Base-by-base conservation (phyloP, 2,329 filamentous ascomycete species). In the Phaeosphaeriaceae sp. region DNA sequence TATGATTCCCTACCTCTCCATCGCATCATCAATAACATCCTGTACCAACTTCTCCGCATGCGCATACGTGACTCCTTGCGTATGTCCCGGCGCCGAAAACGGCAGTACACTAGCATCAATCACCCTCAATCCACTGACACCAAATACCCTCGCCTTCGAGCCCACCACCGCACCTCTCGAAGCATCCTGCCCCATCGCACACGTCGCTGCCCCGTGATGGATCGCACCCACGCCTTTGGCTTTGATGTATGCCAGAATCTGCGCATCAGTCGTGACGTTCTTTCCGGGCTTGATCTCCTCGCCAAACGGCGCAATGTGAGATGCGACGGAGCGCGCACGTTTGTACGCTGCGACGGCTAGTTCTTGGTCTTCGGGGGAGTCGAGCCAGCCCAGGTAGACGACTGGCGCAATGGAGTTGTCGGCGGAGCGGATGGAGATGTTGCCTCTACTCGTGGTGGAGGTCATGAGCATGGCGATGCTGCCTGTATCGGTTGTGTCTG, bases 301-400 rank as follows among this genome's bases (percentile, higher is more conserved):
- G 47, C 33, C 71, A 54, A 48, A 48, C 4, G 20, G 24, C 0
- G 50, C 20, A 3, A 63, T 68, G 0, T 58, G 44, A 0, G 69
- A 62, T 1, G 57, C 55, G 2, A 71, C 55, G 22, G 72, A 48
- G 9, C 77, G 70, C 1, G 53, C 54, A 7, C 81, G 59, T 53
- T 71, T 74, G 62, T 69, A 73, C 3, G 66, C 65, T 1, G 70
- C 68, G 0, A 80, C 49, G 0, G 70, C 73, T 0, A 79, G 40
- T 17, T 72, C 67, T 22, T 68, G 53, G 49, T 80, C 78, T 1
- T 63, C 60, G 0, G 63, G 57, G 21, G 73, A 52, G 4, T 71
- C 74, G 4, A 80, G 65, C 76, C 76, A 79, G 27, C 69, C 68
- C 0, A 76, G 73, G 40, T 78, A 64, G 36, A 80, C 67, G 17